Base-by-base conservation (phyloP, 495 filamentous ascomycete species). In the Tuber aestivum region DNA sequence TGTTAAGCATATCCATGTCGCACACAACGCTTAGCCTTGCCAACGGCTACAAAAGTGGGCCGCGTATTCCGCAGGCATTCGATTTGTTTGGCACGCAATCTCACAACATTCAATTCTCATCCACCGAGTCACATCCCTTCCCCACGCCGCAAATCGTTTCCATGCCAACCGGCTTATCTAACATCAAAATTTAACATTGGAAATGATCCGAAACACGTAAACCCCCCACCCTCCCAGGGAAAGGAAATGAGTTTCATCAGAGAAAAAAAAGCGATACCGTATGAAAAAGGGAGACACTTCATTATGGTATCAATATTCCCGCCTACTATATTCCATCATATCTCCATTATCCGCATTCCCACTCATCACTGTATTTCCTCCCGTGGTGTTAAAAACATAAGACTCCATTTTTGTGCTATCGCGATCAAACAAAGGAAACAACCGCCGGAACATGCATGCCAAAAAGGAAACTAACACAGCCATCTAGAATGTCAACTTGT, bases 331-430 rank as follows among this genome's bases (percentile, higher is more conserved):
- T 27, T 32, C n/a, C 56, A 12, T 35, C 56, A 16, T 65, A 65
- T 20, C 12, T 2, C 32, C 27, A 65, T 35, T 27, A 65, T 35
- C 56, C 27, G 4, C 27, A 65, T 35, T 65, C 4, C 7, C 27
- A 65, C 32, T 35, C 56, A 65, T 65, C 27, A 65, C 56, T 14
- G 6, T 35, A 35, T 65, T 32, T 65, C 14, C 16, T 35, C 32
- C 12, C 27, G 16, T 65, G 20, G 56, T 27, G 56, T 65, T 65
- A 65, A 35, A 65, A 65, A 65, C 27, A 65, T 35, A 65, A 35
- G 56, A 65, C 56, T 65, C 56, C 56, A 65, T 65, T 65, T 65
- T 65, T 35, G 56, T 35, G 56, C 56, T 35, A 27, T 65, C 56
- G 56, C 35, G 16, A 65, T 65, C 16, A 12, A 65, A 65, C 27